Evolutionary conservation across 2,329 filamentous ascomycete genomes (phyloP).

Genomic region (Penicillium sp.): DNA sequence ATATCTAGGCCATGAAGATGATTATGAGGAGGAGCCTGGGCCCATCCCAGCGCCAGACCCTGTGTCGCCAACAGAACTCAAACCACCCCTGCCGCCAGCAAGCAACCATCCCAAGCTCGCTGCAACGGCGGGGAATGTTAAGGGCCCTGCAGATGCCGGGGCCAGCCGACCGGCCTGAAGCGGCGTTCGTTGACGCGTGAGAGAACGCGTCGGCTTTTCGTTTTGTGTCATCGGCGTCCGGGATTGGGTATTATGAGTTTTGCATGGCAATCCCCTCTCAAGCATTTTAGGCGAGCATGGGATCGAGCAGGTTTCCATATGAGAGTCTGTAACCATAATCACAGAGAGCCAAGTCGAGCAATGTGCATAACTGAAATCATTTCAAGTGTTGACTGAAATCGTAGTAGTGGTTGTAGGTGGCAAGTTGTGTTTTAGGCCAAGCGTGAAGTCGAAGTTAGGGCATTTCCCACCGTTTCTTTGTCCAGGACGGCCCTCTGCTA

Average conservation of each 20-base stretch:
- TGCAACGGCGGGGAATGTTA: conserved; percentile 18
- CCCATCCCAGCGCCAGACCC: conserved; percentile 36
- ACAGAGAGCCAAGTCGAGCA: conserved; percentile 12
- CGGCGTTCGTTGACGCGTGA: conserved; percentile 1
- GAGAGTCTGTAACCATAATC: conserved; percentile 22
- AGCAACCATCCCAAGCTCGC: conserved; percentile 48
- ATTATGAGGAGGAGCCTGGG: conserved; percentile 51
- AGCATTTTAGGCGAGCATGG: conserved; percentile 20
- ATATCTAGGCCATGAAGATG: conserved; percentile 48
- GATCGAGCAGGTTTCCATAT: conserved; percentile 8
- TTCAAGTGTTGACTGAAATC: too few species aligned
- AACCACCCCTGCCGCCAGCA: conserved; percentile 63
- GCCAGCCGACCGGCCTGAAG: conserved; percentile 34
- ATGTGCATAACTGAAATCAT: conserved; percentile 16
- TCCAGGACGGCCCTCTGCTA: too few species aligned
- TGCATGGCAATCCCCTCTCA: conserved; percentile 26
- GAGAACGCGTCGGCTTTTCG: neutral
- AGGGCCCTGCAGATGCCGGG: conserved; percentile 30
- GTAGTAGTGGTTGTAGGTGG: too few species aligned
- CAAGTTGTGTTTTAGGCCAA: too few species aligned
- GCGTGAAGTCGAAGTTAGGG: too few species aligned
- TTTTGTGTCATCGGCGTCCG: conserved; percentile 1
- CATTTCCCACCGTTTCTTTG: too few species aligned
- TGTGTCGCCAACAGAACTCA: conserved; percentile 58
- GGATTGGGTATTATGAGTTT: conserved; percentile 12